Base-by-base conservation (phyloP, 169 alveolate genomes). In the Plasmodium coatneyi region DNA sequence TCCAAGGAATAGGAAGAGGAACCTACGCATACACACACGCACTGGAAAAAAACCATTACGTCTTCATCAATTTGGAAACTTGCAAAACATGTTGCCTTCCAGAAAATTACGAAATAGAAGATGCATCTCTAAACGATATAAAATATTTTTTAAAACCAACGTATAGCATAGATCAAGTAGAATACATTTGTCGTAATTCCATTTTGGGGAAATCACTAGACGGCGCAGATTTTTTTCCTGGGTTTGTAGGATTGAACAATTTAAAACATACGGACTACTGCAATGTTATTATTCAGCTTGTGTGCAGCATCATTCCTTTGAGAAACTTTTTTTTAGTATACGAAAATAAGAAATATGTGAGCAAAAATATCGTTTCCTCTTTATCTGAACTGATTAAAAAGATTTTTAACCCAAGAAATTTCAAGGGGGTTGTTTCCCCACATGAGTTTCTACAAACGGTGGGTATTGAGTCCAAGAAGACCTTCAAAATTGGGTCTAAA, bases 351-450 rank as follows among this genome's bases (percentile, higher is more conserved):
- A 74, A 92, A 70, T 92, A 96, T 71, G 96, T 96, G 71, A 97
- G 97, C n/a, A 98, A 98, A 84, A 96, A 97, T 7, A 96, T 99
- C 43, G 84, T 98, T 10, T 95, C 96, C 34, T 97, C 98, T 49
- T 96, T 99, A 54, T 97, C 99, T 43, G 99, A 99, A 95, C 95
- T 99, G 66, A 93, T 98, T 60, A 97, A 99, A 95, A 99, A 99
- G 97, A 98, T 98, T 60, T 99, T 98, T 98, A 99, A 98, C 96
- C 98, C 99, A 36, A 96, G 97, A 82, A 99, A 98, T 96, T 99
- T 99, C 96, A 99, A 99, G 94, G 99, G 99, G 14, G 97, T 98
- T 84, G 99, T 98, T 16, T 98, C 99, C 22, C 99, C 99, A 22
- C 99, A 98, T 95, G 99, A 99, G 95, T 97, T 98, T 80, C 89